Evolutionary conservation across 805 yeast genomes (phyloP), one percentile per base, ranked within the genome.

Genomic region (Trichomonascus vanleenenianus): DNA sequence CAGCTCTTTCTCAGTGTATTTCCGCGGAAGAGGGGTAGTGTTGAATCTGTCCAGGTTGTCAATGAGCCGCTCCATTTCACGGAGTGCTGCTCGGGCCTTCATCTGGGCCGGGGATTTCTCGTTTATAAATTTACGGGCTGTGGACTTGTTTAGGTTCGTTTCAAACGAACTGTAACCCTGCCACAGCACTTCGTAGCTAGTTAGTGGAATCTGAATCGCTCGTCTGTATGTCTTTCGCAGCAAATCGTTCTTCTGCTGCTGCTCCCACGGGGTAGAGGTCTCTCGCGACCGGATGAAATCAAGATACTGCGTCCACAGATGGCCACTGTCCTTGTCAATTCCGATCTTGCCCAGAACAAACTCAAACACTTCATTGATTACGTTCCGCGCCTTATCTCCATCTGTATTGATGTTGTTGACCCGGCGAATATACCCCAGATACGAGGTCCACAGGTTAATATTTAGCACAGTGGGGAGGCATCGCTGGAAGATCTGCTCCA

Each of bases 71-170:
- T 72, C 68, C 74, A 87, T 77, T 58, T 85, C 95, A 36, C 76
- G 79, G 50, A 78, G 77, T 66, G 84, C 72, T 0, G 93, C 75
- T 50, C 96, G 73, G 1, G 96, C 89, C 52, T 75, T 79, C 96
- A 91, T 85, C 60, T 88, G 93, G 11, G 79, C 83, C 2, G 85
- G 79, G 10, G 94, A 83, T 49, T 79, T 73, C 55, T 89, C 97
- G 38, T 85, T 80, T 44, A 89, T 81, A 58, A 83, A 79, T 62
- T 85, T 86, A 56, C 95, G 78, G 2, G 96, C 93, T 2, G 89
- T 83, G 15, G 82, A 67, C 31, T 83, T 70, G 57, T 83, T 84
- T 15, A 79, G 66, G 33, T 79, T 82, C 55, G 81, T 85, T 63
- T 91, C 97, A 79, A 93, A 93, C 48, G 73, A 70, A 18, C 85